These are phyloP conservation scores for Macrophomina phaseolina DNA, from an alignment of 2,329 filamentous ascomycete genomes.

Conservation along the genomic window DNA sequence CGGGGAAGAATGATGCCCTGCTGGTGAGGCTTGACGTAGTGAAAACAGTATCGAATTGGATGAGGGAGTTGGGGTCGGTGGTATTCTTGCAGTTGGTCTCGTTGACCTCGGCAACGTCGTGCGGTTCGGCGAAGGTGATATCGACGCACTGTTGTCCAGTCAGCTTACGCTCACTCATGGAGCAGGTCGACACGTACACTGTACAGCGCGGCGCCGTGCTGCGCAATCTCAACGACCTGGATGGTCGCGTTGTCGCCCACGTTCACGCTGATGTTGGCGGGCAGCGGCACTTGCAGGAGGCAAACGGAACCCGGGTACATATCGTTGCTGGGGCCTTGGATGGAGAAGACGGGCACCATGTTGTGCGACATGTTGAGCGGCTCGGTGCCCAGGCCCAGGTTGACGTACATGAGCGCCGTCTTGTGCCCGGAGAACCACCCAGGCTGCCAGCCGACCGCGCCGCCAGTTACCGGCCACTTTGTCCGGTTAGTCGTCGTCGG, in stretches of 20 bases:
- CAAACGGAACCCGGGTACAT: constrained; percentile 91
- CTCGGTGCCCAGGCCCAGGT: constrained; percentile 82
- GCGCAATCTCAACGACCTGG: constrained; percentile 81
- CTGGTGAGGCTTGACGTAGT: constrained; percentile 45
- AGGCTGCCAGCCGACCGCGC: constrained; percentile 87
- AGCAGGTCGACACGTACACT: constrained; percentile 60
- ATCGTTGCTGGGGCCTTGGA: constrained; percentile 79
- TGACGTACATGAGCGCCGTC: constrained; percentile 84
- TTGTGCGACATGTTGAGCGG: constrained; percentile 86
- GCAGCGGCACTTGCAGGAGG: constrained; percentile 85
- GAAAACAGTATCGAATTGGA: constrained; percentile 80
- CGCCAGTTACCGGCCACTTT: constrained; percentile 86
- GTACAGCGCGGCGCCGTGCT: constrained; percentile 83
- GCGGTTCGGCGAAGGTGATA: constrained; percentile 84
- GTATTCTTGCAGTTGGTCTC: constrained; percentile 88
- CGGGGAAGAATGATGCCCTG: background rate
- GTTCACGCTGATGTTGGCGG: constrained; percentile 71
- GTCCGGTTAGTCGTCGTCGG: constrained; percentile 79
- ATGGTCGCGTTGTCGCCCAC: constrained; percentile 90
- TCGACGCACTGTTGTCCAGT: constrained; percentile 81
- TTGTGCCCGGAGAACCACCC: constrained; percentile 94
- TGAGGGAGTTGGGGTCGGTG: constrained; percentile 55
- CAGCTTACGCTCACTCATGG: background rate
- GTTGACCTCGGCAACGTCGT: constrained; percentile 78
- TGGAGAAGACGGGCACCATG: constrained; percentile 81